Conservation (phyloP, 805 yeast species). For the Sugiyamaella mastotermitis region DNA sequence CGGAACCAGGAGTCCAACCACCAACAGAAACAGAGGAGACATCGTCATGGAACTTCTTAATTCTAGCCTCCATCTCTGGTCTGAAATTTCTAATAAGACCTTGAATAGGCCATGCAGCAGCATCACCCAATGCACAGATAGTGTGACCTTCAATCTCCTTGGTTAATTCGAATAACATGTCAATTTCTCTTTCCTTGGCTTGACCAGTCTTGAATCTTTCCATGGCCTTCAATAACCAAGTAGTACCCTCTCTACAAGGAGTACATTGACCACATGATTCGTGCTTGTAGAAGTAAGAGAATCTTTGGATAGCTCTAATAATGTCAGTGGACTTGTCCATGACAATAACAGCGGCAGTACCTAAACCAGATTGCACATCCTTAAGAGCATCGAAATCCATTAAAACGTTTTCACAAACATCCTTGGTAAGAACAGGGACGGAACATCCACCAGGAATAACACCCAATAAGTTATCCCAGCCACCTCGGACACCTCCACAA, state of each 20-base stretch:
- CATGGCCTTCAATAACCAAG: slow-evolving; percentile 81
- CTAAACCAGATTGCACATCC: slow-evolving; percentile 82
- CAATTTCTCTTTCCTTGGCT: slow-evolving; percentile 76
- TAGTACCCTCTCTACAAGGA: slow-evolving; percentile 91
- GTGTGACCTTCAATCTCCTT: slow-evolving; percentile 89
- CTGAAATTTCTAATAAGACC: slow-evolving; percentile 81
- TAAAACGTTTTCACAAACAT: slow-evolving; percentile 57
- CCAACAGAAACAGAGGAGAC: slow-evolving; percentile 54
- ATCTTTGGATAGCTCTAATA: slow-evolving; percentile 79
- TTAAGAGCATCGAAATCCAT: slow-evolving; percentile 87
- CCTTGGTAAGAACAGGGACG: slow-evolving; percentile 72
- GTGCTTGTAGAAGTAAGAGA: slow-evolving; percentile 79
- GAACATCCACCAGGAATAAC: slow-evolving; percentile 90
- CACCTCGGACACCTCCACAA: slow-evolving; percentile 88
- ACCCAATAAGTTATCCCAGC: slow-evolving; percentile 87
- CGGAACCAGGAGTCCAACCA: slow-evolving; percentile 68
- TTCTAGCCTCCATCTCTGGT: slow-evolving; percentile 74
- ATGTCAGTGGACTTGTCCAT: slow-evolving; percentile 84
- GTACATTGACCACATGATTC: slow-evolving; percentile 95
- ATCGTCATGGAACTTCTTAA: slow-evolving; percentile 50
- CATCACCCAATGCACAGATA: slow-evolving; percentile 88
- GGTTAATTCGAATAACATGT: slow-evolving; percentile 75
- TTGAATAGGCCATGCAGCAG: slow-evolving; percentile 92
- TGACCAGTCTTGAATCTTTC: slow-evolving; percentile 73
- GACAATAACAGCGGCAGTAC: slow-evolving; percentile 90